Evolutionary conservation across 495 filamentous ascomycete species (phyloP).

Genomic region (Neurospora sp.): DNA sequence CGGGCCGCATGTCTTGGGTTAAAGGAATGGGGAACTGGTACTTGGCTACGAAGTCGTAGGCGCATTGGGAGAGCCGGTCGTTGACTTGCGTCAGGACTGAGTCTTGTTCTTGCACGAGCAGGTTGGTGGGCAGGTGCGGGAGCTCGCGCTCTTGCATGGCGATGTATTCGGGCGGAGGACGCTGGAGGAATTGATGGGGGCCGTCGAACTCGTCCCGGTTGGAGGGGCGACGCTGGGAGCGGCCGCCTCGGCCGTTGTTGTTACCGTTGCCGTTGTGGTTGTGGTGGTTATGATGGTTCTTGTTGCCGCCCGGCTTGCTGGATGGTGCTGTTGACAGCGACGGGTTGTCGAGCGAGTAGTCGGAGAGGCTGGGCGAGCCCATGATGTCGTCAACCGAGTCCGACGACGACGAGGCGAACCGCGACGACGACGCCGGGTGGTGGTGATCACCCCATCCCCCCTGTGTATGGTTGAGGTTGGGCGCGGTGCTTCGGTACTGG

Average conservation of each 20-base stretch:
- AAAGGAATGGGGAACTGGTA: constrained; percentile 83
- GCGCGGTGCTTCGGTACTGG: constrained; percentile 20
- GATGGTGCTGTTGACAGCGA: constrained; percentile 2
- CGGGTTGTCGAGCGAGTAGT: constrained; percentile 33
- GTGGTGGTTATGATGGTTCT: constrained; percentile 5
- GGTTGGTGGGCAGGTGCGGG: constrained; percentile 70
- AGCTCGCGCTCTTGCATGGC: constrained; percentile 68
- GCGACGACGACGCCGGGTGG: constrained; percentile 8
- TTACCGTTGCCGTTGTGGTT: constrained; percentile 32
- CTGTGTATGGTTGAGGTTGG: background rate
- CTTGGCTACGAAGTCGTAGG: constrained; percentile 80
- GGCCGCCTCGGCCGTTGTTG: constrained; percentile 32
- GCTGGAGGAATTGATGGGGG: constrained; percentile 66
- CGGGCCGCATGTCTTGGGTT: constrained; percentile 67
- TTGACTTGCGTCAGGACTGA: constrained; percentile 69
- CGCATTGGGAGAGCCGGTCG: constrained; percentile 72
- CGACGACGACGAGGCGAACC: constrained; percentile 28
- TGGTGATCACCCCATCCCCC: background rate
- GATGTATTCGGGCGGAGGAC: constrained; percentile 52
- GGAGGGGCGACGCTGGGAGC: constrained; percentile 61
- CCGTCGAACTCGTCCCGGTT: constrained; percentile 86
- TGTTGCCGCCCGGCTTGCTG: background rate
- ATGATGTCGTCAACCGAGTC: constrained; percentile 41
- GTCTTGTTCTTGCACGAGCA: constrained; percentile 76
- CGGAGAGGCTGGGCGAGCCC: constrained; percentile 31